A percentile compares a stretch with the other conserved stretches of the same genome.
Conservation (phyloP, 1,139 yeast species). For the Scheffersomyces lignicola region DNA sequence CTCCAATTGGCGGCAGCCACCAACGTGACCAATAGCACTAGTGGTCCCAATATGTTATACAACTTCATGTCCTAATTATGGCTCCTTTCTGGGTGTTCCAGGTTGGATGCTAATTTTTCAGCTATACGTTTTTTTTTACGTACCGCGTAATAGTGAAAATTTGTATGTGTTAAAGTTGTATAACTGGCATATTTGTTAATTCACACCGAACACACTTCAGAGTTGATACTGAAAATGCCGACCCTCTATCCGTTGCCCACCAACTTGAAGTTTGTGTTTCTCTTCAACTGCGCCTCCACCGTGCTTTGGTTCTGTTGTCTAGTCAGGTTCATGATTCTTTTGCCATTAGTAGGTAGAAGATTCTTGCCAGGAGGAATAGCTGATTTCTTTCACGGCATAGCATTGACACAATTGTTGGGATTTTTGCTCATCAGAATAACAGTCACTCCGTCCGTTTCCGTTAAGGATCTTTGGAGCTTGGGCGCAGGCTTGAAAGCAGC, state of each 20-base stretch:
- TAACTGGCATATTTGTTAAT: too few species aligned
- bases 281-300: constrained; percentile 35
- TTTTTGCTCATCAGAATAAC: constrained; percentile 23
- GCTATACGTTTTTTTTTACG: too few species aligned
- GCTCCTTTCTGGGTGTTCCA: too few species aligned
- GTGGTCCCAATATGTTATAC: background rate
- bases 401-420: constrained; percentile 34
- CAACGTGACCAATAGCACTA: constrained; percentile 16
- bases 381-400: constrained; percentile 54
- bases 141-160: too few species aligned
- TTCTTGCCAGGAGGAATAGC: constrained; percentile 73
- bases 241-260: constrained; percentile 37
- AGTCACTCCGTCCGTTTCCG: constrained; percentile 10
- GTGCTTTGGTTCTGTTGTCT: constrained; percentile 56
- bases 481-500: constrained; percentile 34
- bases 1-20: constrained; percentile 34
- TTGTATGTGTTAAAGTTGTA: too few species aligned
- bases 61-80: constrained; percentile 1
- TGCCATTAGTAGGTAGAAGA: constrained; percentile 61
- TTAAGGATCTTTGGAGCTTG: constrained; percentile 28
- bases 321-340: constrained; percentile 48
- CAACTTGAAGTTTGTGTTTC: constrained; percentile 32
- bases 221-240: too few species aligned
- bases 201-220: too few species aligned
- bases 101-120: background rate